Base-by-base conservation (phyloP, 2,329 filamentous ascomycete species). In the Chaetomium globosum region DNA sequence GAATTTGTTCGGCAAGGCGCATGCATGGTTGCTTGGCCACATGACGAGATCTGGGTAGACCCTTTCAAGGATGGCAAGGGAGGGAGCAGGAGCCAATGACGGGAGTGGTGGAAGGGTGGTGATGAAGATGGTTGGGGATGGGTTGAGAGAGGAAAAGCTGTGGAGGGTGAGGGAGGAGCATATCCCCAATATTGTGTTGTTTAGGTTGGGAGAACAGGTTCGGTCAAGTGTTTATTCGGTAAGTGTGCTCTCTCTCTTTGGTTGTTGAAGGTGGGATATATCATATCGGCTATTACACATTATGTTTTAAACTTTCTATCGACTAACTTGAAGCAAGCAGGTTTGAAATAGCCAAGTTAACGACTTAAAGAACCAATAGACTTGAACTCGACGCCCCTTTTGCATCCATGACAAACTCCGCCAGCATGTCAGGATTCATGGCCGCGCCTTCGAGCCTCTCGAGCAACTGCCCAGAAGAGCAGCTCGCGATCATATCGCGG, bases 41-140 rank as follows among this genome's bases (percentile, higher is more conserved):
- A 54, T 2, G 64, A 49, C 5, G 64, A 65, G 64, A 30, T 33
- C 7, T 65, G 64, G 64, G 23, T 46, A 31, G 59, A 62, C 31
- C 64, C 64, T 8, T 28, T 65, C 2, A 10, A 3, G 33, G n/a
- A 9, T 13, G 48, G 31, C 5, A 46, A 16, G 16, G 12, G 30
- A n/a, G 31, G 21, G 4, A 26, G 55, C 9, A 3, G 26, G 39
- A 36, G 9, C 36, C 5, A 21, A 31, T 46, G 28, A 19, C 2
- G 26, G 30, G 21, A 21, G 16, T 16, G 30, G n/a, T 7, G 23
- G 31, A 12, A 30, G 12, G 48, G 1, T 16, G 6, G 12, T 19
- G 52, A 21, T n/a, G 16, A 54, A 8, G 26, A 28, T 28, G 8
- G 39, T 2, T 19, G 16, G 5, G 39, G 13, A 19, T 6, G 16